Conservation (phyloP, 176 grass and related monocot genomes). For the Saccharum officinarum region DNA sequence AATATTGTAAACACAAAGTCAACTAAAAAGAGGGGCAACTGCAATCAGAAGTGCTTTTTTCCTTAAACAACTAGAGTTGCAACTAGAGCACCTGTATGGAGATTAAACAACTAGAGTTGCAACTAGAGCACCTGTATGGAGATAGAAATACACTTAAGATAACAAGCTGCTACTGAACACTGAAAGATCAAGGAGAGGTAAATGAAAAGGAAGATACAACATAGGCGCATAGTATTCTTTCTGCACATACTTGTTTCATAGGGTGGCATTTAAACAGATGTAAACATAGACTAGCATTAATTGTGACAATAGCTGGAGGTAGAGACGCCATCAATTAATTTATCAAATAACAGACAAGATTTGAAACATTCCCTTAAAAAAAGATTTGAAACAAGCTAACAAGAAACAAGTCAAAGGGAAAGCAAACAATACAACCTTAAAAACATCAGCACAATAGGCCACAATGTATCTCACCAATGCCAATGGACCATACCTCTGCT, state of each 20-base stretch:
- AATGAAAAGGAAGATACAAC: background rate
- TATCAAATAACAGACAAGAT: slow-evolving; percentile 1
- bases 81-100: background rate
- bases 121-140: background rate
- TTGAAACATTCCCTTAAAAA: background rate
- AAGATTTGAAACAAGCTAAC: background rate
- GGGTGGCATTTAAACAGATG: slow-evolving; percentile 17
- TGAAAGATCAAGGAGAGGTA: background rate
- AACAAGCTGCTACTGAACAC: background rate
- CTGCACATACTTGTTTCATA: background rate
- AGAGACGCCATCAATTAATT: background rate
- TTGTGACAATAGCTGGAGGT: background rate
- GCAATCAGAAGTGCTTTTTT: background rate
- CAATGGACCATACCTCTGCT: slow-evolving; percentile 51
- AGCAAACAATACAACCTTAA: background rate
- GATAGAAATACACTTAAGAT: slow-evolving; percentile 21
- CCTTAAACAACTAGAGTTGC: slow-evolving; percentile 6
- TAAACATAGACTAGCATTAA: background rate
- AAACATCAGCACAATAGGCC: slow-evolving; percentile 4
- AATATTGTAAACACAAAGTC: slow-evolving; percentile 15
- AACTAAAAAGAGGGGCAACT: slow-evolving; percentile 6
- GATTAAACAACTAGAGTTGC: background rate
- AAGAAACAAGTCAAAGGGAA: slow-evolving; percentile 21
- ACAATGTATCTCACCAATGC: background rate
- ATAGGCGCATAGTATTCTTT: background rate